Conservation (phyloP, 1,284 basidiomycete genomes). For the Sporisorium scitamineum region DNA sequence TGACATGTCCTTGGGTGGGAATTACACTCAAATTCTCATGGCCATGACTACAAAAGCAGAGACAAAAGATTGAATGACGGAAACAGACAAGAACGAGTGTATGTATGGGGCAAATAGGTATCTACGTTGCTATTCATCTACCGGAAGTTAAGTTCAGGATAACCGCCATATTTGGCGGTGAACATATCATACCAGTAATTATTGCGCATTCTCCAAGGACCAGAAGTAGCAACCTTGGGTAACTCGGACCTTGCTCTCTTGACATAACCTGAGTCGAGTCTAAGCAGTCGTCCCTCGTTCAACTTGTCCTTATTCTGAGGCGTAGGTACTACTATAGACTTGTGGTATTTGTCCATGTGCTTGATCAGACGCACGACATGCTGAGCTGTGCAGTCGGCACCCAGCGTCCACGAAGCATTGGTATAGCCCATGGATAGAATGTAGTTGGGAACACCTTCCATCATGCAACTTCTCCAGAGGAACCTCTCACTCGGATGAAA, state of each 20-base stretch:
- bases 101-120: too few relatives aligned
- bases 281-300: conserved; percentile 53
- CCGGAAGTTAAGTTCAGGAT: conserved; percentile 36
- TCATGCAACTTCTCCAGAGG: conserved; percentile 66
- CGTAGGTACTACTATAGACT: conserved; percentile 32
- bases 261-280: conserved; percentile 66
- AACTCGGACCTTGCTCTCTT: conserved; percentile 53
- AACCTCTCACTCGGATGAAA: conserved; percentile 46
- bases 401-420: conserved; percentile 68
- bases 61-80: too few relatives aligned
- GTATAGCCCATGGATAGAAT: conserved; percentile 64
- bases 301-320: conserved; percentile 24
- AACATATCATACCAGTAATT: conserved; percentile 62
- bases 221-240: conserved; percentile 57
- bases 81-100: too few relatives aligned
- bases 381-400: conserved; percentile 62
- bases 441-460: conserved; percentile 67
- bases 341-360: conserved; percentile 55
- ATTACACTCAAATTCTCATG: too few relatives aligned
- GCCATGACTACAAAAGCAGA: too few relatives aligned
- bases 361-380: conserved; percentile 57
- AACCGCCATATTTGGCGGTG: conserved; percentile 51
- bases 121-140: conserved; percentile 1
- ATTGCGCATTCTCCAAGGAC: conserved; percentile 55
- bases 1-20: too few relatives aligned